Base-by-base conservation (phyloP, 192 early-diverging fungal genomes). In the Phlyctochytrium bullatum region DNA sequence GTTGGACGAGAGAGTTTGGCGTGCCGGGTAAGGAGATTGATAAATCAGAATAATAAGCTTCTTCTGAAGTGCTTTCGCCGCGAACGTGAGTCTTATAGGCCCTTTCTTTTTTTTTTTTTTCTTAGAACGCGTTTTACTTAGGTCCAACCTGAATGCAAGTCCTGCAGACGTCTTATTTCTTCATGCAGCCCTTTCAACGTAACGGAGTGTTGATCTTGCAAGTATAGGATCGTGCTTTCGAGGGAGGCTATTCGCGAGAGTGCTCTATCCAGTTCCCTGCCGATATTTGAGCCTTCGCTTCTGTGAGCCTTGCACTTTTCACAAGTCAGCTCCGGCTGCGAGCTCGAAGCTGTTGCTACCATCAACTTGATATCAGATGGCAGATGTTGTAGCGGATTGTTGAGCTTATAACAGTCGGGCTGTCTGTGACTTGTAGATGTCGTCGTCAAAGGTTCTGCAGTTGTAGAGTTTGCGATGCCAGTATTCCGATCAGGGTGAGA, bases 151-250 rank as follows among this genome's bases (percentile, higher is more conserved):
- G 78, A 69, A 59, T 73, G 76, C 0, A 74, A 32, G 51, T 47
- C 69, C 54, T 77, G 73, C 24, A 85, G 62, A 36, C 80, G 29
- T 10, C 29, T 65, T 47, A 85, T 73, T 58, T 85, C 83, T 28
- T 52, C 65, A 66, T 85, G 83, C 59, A 85, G 54, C 3, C 71
- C 78, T 36, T 52, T 63, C n/a, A 85, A 52, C 34, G 66, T 31
- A 1, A 36, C 36, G 17, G 58, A 30, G 52, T 85, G 83, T 51
- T 80, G 67, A 2, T 64, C 63, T 72, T 85, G 76, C 54, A 82
- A 27, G 30, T 36, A 69, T 59, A 80, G 74, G 23, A 85, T 74
- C 6, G 76, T 77, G 32, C 68, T 71, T 65, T 85, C 83, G 40
- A 85, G 60, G 23, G 67, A 67, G 28, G 60, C 12, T 25, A 85